Evolutionary conservation across 2,329 filamentous ascomycete species (phyloP).

Genomic region (Arthroderma uncinatum): DNA sequence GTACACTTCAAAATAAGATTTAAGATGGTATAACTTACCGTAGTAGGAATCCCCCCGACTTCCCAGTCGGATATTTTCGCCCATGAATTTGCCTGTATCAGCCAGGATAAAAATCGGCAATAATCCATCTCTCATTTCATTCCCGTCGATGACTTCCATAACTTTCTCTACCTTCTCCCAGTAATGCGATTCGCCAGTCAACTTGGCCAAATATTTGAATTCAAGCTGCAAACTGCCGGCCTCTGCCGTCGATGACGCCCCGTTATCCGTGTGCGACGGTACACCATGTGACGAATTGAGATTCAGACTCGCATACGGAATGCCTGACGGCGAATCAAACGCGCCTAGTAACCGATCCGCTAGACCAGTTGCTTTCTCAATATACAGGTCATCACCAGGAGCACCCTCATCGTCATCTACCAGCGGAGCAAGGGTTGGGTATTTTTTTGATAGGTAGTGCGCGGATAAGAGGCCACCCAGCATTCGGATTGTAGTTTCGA

Average conservation of each 20-base stretch:
- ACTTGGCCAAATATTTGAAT: constrained; percentile 90
- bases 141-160: constrained; percentile 80
- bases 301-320: constrained; percentile 86
- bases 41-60: constrained; percentile 97
- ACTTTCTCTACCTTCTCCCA: constrained; percentile 88
- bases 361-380: constrained; percentile 90
- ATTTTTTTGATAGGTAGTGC: constrained; percentile 82
- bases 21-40: constrained; percentile 27
- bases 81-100: constrained; percentile 64
- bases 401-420: constrained; percentile 58
- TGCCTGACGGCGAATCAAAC: constrained; percentile 74
- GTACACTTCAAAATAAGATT: neutral
- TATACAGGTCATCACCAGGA: constrained; percentile 77
- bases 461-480: constrained; percentile 84
- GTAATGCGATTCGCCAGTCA: constrained; percentile 84
- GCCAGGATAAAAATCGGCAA: constrained; percentile 87
- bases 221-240: constrained; percentile 86
- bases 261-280: constrained; percentile 69
- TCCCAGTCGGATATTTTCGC: constrained; percentile 77
- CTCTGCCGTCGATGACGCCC: constrained; percentile 88
- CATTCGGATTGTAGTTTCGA: constrained; percentile 97
- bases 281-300: constrained; percentile 66
- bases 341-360: constrained; percentile 78
- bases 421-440: constrained; percentile 66
- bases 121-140: constrained; percentile 66